phyloP scores from a whole-genome alignment of 2,329 filamentous ascomycete genomes.

The Pyrenophora tritici-repentis region DNA sequence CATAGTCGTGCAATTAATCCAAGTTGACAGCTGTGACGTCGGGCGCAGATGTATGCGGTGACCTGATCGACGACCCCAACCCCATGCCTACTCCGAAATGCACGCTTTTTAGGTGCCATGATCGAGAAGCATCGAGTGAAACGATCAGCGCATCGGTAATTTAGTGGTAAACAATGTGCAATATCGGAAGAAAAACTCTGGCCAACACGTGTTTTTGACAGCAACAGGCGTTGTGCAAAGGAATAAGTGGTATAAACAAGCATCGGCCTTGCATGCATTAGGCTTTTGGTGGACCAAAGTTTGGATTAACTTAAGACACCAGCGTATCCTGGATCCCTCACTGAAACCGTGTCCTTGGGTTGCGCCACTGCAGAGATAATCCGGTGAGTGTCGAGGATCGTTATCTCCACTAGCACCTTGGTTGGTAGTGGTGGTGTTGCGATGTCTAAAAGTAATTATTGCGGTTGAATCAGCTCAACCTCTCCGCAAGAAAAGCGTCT shows the following conservation, averaged over 20 bases:
- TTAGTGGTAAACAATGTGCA: neutral
- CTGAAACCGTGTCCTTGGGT: neutral
- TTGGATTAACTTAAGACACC: neutral
- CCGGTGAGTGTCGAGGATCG: neutral
- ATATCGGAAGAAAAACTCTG: neutral
- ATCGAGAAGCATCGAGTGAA: neutral
- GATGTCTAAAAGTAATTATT: too few species aligned
- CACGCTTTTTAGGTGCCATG: neutral
- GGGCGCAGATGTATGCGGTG: slow-evolving; percentile 1
- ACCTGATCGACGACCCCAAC: slow-evolving; percentile 1
- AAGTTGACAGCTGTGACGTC: slow-evolving; percentile 3
- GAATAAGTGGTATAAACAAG: neutral
- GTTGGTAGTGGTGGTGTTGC: too few species aligned
- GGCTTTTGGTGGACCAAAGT: neutral
- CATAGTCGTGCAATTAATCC: neutral
- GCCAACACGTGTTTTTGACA: neutral
- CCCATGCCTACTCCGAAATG: neutral
- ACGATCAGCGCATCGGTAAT: slow-evolving; percentile 1
- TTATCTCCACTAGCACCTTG: too few species aligned
- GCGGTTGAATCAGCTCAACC: too few species aligned
- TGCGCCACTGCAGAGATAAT: neutral
- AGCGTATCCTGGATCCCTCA: neutral
- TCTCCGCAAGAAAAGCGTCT: too few species aligned
- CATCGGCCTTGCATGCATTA: neutral
- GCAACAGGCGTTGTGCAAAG: neutral